A percentile compares a stretch with the other conserved stretches of the same genome.
Conservation (phyloP, 2,329 filamentous ascomycete genomes). For the Apiospora arundinis region DNA sequence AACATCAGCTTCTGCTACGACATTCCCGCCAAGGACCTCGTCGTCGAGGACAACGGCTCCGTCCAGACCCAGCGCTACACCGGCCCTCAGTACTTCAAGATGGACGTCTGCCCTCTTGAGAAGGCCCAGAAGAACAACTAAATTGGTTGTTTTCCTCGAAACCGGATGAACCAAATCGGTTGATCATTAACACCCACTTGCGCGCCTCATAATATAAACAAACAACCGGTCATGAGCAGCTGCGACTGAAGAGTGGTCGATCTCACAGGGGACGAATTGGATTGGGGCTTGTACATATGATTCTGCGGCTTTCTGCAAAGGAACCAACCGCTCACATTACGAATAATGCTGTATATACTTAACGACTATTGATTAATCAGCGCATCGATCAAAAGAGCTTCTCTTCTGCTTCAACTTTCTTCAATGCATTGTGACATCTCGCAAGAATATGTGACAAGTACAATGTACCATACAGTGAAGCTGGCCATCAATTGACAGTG, state of each 20-base stretch:
- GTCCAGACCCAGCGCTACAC: slow-evolving; percentile 26
- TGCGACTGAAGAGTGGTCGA: too few species aligned
- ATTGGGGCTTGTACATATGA: neutral
- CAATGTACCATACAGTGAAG: too few species aligned
- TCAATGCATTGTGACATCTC: neutral
- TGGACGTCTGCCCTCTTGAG: slow-evolving; percentile 8
- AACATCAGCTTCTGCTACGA: slow-evolving; percentile 23
- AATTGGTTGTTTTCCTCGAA: neutral
- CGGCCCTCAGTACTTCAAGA: slow-evolving; percentile 18
- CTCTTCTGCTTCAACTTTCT: neutral
- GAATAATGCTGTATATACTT: slow-evolving; percentile 17
- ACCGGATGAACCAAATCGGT: too few species aligned
- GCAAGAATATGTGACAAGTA: neutral
- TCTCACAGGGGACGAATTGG: neutral
- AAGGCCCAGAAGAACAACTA: neutral
- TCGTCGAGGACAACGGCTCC: slow-evolving; percentile 22
- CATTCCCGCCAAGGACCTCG: slow-evolving; percentile 11
- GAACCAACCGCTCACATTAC: neutral
- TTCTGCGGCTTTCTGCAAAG: neutral
- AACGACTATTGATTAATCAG: slow-evolving; percentile 9
- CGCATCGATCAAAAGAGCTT: neutral
- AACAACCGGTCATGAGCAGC: too few species aligned
- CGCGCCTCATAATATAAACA: too few species aligned
- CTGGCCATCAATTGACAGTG: too few species aligned
- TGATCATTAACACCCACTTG: too few species aligned